Percentiles rank a stretch among this genome's conserved stretches.
Evolutionary conservation across 139 green algal species (phyloP).

Genomic region (Chlorella sp.): DNA sequence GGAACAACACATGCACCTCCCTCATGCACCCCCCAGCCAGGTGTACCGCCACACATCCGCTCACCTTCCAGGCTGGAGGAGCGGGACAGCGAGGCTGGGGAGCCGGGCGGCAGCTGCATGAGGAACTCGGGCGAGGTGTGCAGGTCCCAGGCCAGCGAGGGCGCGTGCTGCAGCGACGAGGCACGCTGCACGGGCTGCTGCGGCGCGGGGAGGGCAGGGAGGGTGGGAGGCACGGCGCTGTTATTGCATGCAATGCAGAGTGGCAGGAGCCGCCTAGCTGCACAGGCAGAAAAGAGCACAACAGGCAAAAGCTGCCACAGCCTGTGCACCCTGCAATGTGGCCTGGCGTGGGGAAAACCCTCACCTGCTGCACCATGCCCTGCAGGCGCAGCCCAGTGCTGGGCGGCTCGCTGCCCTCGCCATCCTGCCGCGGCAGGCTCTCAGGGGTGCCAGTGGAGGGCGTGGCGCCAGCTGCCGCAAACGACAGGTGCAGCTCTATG

Average conservation of each 20-base stretch:
- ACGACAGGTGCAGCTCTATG: not conserved
- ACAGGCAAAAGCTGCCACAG: not conserved
- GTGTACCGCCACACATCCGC: too few species aligned
- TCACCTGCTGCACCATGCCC: not conserved
- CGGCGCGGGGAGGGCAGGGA: too few species aligned
- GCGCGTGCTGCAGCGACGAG: not conserved
- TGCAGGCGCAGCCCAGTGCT: not conserved
- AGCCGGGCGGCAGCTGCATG: constrained; percentile 38
- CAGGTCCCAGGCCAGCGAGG: constrained; percentile 39
- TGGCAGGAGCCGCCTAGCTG: too few species aligned
- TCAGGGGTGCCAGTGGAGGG: constrained; percentile 17
- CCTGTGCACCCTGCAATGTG: too few species aligned
- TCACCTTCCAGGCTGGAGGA: constrained; percentile 27
- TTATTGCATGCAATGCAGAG: too few species aligned
- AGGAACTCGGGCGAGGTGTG: constrained; percentile 48
- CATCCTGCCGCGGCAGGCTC: not conserved
- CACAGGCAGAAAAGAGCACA: too few species aligned
- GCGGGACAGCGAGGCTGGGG: not conserved
- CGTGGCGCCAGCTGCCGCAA: not conserved
- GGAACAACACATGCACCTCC: too few species aligned
- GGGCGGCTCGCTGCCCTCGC: not conserved
- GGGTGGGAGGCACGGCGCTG: not conserved
- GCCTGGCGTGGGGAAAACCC: too few species aligned
- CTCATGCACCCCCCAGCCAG: too few species aligned
- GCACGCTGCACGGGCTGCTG: not conserved